Evolutionary conservation across 1,284 basidiomycete species (phyloP), one percentile per base, ranked within the genome.

Genomic region (Moniliophthora roreri): DNA sequence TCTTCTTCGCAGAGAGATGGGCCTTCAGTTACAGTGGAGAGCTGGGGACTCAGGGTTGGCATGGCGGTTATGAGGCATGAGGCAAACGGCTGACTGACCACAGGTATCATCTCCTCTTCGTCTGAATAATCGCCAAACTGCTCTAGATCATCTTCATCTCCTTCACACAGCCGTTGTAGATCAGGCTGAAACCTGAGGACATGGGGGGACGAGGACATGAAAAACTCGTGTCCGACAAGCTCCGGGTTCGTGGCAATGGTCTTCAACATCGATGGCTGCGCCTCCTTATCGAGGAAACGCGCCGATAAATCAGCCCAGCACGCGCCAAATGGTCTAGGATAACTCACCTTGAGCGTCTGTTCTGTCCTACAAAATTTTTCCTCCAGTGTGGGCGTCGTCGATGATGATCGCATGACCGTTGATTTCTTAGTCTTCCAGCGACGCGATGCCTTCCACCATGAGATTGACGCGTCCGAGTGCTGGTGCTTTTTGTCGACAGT

Each of bases 401-500:
- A 15, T 32, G 44, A 28, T 46, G 15, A 10, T 21, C n/a, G 24
- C 24, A 46, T 24, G n/a, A n/a, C 18, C 10, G 26, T 28, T 28
- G 28, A 46, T 46, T 32, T 21, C 11, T 23, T 46, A 11, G 44
- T 46, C 28, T 46, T 24, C 44, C 44, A 46, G 23, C 41, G 23
- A 32, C 44, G 26, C 44, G 44, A 32, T 26, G 26, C 11, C 44
- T 23, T 16, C 44, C 44, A 28, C 23, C 11, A 24, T 24, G 44
- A 28, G 24, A 28, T 16, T 28, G 44, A 26, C 44, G 44, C 44
- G 44, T 46, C 44, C 28, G 24, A n/a, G n/a, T 7, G 44, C 11
- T 46, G 44, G 28, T 23, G 28, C 23, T 24, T 32, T n/a, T 11
- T 32, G 24, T 24, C 26, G 26, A 28, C 26, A 7, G 44, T 28